These are phyloP conservation scores for Miscanthus lutarioriparius DNA, from an alignment of 176 grass and related monocot genomes.

Conservation along the genomic window DNA sequence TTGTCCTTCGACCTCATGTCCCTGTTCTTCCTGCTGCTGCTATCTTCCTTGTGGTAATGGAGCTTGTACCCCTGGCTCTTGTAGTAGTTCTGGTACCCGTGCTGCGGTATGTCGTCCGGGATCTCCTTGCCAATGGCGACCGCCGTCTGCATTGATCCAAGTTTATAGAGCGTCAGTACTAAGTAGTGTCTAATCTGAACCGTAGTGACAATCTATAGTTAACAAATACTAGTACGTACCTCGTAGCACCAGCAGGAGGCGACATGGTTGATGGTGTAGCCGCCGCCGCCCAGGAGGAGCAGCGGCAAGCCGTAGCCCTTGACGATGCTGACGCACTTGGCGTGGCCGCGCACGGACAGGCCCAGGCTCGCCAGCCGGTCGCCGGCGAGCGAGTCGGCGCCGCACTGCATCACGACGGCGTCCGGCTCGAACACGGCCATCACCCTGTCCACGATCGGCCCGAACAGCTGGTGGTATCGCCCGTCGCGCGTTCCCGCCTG, in stretches of 20 bases:
- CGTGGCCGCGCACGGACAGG: conserved; percentile 59
- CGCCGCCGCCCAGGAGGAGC: conserved; percentile 66
- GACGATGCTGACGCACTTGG: conserved; percentile 15
- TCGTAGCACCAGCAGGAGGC: background rate
- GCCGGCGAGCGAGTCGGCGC: conserved; percentile 41
- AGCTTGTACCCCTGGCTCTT: background rate
- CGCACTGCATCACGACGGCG: conserved; percentile 32
- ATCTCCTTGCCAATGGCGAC: conserved; percentile 42
- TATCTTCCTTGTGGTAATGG: conserved; percentile 15
- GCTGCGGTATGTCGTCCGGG: conserved; percentile 36
- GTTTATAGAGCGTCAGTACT: no score
- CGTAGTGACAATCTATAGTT: no score
- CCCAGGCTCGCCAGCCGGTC: conserved; percentile 47
- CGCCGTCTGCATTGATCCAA: conserved; percentile 8
- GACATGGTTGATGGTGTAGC: background rate
- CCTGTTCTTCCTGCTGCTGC: background rate
- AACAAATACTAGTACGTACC: background rate
- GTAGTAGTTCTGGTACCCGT: conserved; percentile 10
- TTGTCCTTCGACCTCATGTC: background rate
- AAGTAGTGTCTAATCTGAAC: no score
- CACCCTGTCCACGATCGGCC: background rate
- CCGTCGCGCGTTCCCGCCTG: conserved; percentile 47
- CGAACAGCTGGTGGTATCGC: conserved; percentile 11
- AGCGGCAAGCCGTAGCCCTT: conserved; percentile 25
- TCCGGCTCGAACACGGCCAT: background rate